Conservation (phyloP, 106 monocot species). For the Phalaenopsis aphrodite region DNA sequence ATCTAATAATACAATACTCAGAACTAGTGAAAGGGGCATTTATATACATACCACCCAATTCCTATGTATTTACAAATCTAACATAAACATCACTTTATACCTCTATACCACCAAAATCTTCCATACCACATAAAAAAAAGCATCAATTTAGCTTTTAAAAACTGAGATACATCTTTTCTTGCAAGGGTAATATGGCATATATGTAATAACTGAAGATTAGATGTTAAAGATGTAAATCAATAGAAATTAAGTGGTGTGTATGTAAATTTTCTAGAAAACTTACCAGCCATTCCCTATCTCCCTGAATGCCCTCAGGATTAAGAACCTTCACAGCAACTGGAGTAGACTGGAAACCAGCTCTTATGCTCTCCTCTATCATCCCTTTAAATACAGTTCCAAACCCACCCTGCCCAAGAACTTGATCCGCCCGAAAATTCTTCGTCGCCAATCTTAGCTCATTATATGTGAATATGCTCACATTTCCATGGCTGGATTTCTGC, state of each 20-base stretch:
- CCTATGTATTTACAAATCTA: too few relatives aligned
- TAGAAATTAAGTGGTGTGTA: neutral
- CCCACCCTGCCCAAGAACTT: constrained; percentile 54
- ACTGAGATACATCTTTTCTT: too few relatives aligned
- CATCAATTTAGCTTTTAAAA: too few relatives aligned
- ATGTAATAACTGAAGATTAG: too few relatives aligned
- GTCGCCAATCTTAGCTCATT: constrained; percentile 48
- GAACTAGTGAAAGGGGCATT: neutral
- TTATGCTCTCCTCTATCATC: constrained; percentile 38
- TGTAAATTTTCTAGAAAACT: neutral
- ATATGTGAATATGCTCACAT: constrained; percentile 44
- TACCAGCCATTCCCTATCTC: constrained; percentile 77
- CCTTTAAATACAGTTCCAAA: constrained; percentile 66
- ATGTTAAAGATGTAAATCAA: neutral
- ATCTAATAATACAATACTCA: neutral
- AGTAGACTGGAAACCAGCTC: constrained; percentile 36
- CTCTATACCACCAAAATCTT: too few relatives aligned
- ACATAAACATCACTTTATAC: too few relatives aligned
- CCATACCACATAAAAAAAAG: too few relatives aligned
- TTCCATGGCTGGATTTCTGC: constrained; percentile 19
- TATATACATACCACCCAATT: too few relatives aligned
- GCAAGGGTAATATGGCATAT: too few relatives aligned
- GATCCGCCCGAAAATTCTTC: constrained; percentile 41
- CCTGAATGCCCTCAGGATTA: constrained; percentile 50
- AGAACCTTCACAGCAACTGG: constrained; percentile 64